Conservation (phyloP, 2,329 filamentous ascomycete species). For the Exserohilum rostratum region DNA sequence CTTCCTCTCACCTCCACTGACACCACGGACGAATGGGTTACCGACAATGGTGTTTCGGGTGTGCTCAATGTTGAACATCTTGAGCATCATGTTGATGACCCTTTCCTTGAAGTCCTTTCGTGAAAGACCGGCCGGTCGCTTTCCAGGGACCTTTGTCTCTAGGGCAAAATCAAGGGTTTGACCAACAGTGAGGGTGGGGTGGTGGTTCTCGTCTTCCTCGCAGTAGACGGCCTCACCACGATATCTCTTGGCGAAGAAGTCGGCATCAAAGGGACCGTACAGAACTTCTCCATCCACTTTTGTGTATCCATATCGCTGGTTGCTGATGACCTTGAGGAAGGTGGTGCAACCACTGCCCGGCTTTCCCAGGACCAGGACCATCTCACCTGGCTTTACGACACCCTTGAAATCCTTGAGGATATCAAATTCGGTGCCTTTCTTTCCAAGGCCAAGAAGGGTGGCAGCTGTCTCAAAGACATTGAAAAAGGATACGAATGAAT, state of each 20-base stretch:
- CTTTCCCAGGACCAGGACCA: slow-evolving; percentile 81
- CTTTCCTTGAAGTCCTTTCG: slow-evolving; percentile 77
- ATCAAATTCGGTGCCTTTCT: slow-evolving; percentile 73
- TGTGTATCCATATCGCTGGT: slow-evolving; percentile 65
- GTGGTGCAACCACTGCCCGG: slow-evolving; percentile 68
- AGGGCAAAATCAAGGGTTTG: slow-evolving; percentile 86
- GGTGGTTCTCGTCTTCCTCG: slow-evolving; percentile 84
- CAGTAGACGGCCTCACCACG: slow-evolving; percentile 86
- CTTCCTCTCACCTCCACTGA: slow-evolving; percentile 80
- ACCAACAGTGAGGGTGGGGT: slow-evolving; percentile 83
- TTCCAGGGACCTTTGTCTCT: slow-evolving; percentile 82
- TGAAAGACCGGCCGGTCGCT: slow-evolving; percentile 74
- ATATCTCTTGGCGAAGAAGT: slow-evolving; percentile 73
- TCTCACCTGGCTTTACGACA: slow-evolving; percentile 72
- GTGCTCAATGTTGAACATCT: slow-evolving; percentile 95
- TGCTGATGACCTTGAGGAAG: slow-evolving; percentile 61
- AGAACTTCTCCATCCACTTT: slow-evolving; percentile 71
- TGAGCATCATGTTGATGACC: slow-evolving; percentile 75
- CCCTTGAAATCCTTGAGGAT: slow-evolving; percentile 74
- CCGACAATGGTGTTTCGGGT: slow-evolving; percentile 85
- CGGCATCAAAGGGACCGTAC: slow-evolving; percentile 75
- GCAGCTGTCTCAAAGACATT: slow-evolving; percentile 72
- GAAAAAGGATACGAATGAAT: slow-evolving; percentile 77
- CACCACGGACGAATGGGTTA: slow-evolving; percentile 75
- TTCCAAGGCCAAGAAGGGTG: slow-evolving; percentile 67